Evolutionary conservation across 352 stramenopile species (phyloP).

Genomic region (Phytophthora multivora): DNA sequence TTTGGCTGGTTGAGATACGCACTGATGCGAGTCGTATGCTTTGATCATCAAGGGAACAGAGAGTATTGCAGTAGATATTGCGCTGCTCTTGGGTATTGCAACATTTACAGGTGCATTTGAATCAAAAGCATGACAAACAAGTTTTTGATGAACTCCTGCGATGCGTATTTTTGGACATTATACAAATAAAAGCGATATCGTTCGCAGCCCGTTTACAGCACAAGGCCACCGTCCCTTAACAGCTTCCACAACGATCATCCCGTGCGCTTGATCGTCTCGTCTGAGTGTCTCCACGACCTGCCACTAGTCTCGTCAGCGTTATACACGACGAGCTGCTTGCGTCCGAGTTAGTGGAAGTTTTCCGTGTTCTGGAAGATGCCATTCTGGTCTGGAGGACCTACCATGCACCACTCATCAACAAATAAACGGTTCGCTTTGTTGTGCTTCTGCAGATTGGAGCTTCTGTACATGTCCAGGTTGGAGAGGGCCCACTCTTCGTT

Average conservation of each 20-base stretch:
- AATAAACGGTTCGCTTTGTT: slow-evolving; percentile 24
- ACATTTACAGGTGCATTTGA: no score
- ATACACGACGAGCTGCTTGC: slow-evolving; percentile 35
- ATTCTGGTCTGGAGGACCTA: slow-evolving; percentile 21
- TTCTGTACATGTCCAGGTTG: slow-evolving; percentile 26
- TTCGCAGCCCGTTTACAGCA: background rate
- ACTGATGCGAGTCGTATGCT: no score
- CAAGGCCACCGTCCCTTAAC: background rate
- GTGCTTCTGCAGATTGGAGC: slow-evolving; percentile 7
- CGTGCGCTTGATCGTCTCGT: slow-evolving; percentile 26
- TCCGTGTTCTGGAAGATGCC: slow-evolving; percentile 29
- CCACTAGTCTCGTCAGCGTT: slow-evolving; percentile 19
- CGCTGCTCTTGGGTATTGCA: no score
- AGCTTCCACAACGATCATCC: slow-evolving; percentile 28
- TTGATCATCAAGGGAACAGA: no score
- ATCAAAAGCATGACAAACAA: no score
- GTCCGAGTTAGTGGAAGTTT: slow-evolving; percentile 29
- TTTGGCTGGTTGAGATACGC: no score
- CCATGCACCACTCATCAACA: slow-evolving; percentile 59
- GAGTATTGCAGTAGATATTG: no score
- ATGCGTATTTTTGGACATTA: no score
- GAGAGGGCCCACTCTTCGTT: slow-evolving; percentile 24
- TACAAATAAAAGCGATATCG: no score
- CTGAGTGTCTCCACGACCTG: slow-evolving; percentile 54
- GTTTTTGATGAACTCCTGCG: no score